Percentiles rank a stretch among this genome's conserved stretches.
Evolutionary conservation across 129 eudicot genomes (phyloP).

Genomic region (Flaveria bidentis): DNA sequence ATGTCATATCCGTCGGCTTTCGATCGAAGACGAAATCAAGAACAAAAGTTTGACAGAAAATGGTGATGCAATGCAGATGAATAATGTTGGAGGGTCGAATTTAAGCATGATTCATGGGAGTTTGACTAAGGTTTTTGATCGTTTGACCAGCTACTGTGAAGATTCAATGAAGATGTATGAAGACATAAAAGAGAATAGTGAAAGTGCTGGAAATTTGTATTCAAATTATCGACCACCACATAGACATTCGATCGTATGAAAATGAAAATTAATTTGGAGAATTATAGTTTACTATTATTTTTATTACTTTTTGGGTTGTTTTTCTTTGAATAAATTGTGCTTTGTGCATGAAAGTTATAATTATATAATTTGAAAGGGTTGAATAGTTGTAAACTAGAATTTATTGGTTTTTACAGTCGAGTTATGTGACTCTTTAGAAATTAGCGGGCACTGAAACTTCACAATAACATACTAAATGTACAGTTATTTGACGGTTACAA

Average conservation of each 20-base stretch:
- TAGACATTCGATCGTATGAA: slow-evolving; percentile 55
- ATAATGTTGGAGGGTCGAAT: slow-evolving; percentile 26
- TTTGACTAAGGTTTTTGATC: slow-evolving; percentile 75
- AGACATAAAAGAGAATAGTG: slow-evolving; percentile 63
- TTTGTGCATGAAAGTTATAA: not conserved
- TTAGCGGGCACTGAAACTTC: too few species aligned
- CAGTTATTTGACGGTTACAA: too few species aligned
- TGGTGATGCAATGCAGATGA: slow-evolving; percentile 32
- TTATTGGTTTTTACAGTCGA: too few species aligned
- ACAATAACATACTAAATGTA: too few species aligned
- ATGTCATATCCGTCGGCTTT: slow-evolving; percentile 46
- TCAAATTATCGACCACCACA: slow-evolving; percentile 57
- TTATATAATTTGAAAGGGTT: too few species aligned
- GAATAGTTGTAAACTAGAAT: too few species aligned
- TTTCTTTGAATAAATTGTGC: not conserved
- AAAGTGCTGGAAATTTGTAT: slow-evolving; percentile 64
- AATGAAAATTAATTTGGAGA: too few species aligned
- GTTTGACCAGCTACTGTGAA: slow-evolving; percentile 77
- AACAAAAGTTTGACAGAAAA: slow-evolving; percentile 21
- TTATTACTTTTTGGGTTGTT: slow-evolving; percentile 5
- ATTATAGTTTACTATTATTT: too few species aligned
- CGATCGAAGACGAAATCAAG: slow-evolving; percentile 37
- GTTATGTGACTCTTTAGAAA: too few species aligned
- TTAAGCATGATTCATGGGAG: slow-evolving; percentile 52
- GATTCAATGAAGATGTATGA: slow-evolving; percentile 77